Evolutionary conservation across 345 rosid species (phyloP).

Genomic region (Bruguiera parviflora): DNA sequence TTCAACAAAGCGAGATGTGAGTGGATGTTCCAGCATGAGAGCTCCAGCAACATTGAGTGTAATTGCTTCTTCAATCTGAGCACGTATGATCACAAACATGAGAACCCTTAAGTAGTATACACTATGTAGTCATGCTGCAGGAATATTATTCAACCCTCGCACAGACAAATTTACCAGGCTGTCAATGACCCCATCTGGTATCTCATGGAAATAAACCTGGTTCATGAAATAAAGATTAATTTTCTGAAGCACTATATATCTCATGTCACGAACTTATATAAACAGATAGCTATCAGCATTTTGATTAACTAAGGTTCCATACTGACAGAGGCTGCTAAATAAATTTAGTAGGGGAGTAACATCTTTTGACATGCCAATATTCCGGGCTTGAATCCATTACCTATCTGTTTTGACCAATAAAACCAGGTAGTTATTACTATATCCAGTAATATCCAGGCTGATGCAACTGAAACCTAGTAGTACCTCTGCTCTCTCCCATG

Average conservation of each 20-base stretch:
- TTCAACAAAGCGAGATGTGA: constrained; percentile 19
- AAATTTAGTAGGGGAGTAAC: no score
- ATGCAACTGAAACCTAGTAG: not conserved
- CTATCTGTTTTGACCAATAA: no score
- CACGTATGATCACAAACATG: not conserved
- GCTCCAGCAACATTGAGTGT: constrained; percentile 29
- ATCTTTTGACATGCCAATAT: no score
- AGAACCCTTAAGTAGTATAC: not conserved
- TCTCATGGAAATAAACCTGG: constrained; percentile 25
- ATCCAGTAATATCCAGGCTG: no score
- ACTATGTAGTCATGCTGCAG: no score
- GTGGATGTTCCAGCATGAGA: constrained; percentile 27
- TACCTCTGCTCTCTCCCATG: constrained; percentile 34
- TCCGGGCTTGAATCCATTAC: no score
- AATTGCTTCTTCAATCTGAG: constrained; percentile 27
- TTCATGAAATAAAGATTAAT: constrained; percentile 2
- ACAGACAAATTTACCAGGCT: constrained; percentile 23
- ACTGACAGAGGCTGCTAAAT: no score
- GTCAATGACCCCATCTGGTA: constrained; percentile 14
- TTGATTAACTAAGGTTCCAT: not conserved
- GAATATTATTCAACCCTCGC: not conserved
- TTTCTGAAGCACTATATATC: not conserved
- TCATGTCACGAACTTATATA: not conserved
- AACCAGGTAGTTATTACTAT: no score
- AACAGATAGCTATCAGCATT: not conserved